Base-by-base conservation (phyloP, 1,284 basidiomycete species). In the Ceratobasidium sp. region DNA sequence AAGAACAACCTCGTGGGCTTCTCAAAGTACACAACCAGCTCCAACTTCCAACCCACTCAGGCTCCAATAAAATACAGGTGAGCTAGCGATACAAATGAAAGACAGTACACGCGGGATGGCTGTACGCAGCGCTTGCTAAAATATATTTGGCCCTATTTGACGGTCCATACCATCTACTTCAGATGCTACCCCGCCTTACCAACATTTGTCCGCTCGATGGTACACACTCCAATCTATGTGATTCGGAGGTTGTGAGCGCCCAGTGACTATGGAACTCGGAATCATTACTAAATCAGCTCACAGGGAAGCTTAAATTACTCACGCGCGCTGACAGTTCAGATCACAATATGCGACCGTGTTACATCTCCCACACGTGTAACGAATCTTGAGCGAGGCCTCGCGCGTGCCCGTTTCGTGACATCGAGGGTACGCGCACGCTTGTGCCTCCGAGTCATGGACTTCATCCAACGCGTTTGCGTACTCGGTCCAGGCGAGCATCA, bases 331-430 rank as follows among this genome's bases (percentile, higher is more conserved):
- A 46, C 62, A 65, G 33, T 12, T 44, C 6, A 20, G 6, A 23
- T 46, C 23, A 42, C 62, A 65, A n/a, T 65, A 65, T 4, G 38
- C 38, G 23, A 23, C 62, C 20, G 5, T n/a, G 7, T 26, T 46
- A 65, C 62, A 65, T 46, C 62, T 65, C n/a, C 42, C 62, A 15
- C 62, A 65, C 23, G 42, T 46, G 33, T 65, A 26, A 5, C 62
- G 9, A 26, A n/a, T n/a, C n/a, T 46, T 38, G 5, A 46, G 17
- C n/a, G 9, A 17, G 9, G n/a, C 13, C 13, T 42, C 23, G 26
- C 10, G 26, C 6, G 23, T 28, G 3, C 17, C 23, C 23, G 13
- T 7, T 3, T 23, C 20, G 26, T 28, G 13, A 26, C 64, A 66
- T 48, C 64, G 64, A 66, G 64, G 64, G 46, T 66, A 48, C 13